Evolutionary conservation across 495 filamentous ascomycete species (phyloP).

Genomic region (Xylaria flabelliformis): DNA sequence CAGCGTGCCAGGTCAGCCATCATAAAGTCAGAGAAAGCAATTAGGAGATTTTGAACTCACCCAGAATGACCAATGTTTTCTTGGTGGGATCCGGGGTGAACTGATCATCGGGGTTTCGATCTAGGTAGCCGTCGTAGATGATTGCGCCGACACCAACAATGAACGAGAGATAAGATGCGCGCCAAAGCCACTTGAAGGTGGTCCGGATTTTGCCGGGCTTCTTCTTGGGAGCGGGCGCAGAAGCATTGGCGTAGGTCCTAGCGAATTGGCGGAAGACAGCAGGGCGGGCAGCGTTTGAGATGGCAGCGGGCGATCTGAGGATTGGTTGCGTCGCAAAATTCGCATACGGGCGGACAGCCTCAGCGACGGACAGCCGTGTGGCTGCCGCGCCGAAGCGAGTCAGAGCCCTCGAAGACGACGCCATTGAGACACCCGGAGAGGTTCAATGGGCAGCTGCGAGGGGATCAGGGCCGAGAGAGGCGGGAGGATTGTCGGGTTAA

Average conservation of each 20-base stretch:
- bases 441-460: slow-evolving; percentile 16
- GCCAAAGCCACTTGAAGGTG: slow-evolving; percentile 65
- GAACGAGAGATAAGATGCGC: slow-evolving; percentile 72
- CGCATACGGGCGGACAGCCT: slow-evolving; percentile 49
- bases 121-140: slow-evolving; percentile 79
- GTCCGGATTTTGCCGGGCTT: slow-evolving; percentile 50
- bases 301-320: slow-evolving; percentile 16
- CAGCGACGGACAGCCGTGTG: slow-evolving; percentile 20
- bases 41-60: slow-evolving; percentile 58
- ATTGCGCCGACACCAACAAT: slow-evolving; percentile 72
- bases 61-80: slow-evolving; percentile 97
- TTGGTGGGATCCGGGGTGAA: slow-evolving; percentile 80
- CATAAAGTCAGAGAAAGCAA: slow-evolving; percentile 4
- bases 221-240: slow-evolving; percentile 36
- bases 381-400: slow-evolving; percentile 27
- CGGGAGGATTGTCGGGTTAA: not conserved
- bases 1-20: slow-evolving; percentile 15
- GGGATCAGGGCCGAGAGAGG: slow-evolving; percentile 16
- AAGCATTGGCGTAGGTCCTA: slow-evolving; percentile 48
- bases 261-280: slow-evolving; percentile 46
- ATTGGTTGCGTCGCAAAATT: slow-evolving; percentile 31
- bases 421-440: slow-evolving; percentile 26
- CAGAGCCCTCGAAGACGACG: slow-evolving; percentile 27
- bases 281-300: slow-evolving; percentile 25
- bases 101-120: slow-evolving; percentile 84